Percentiles rank a stretch among this genome's conserved stretches.
These are phyloP conservation scores for Chalciporus sp. DNA, from an alignment of 1,284 basidiomycete species.

Conservation along the genomic window DNA sequence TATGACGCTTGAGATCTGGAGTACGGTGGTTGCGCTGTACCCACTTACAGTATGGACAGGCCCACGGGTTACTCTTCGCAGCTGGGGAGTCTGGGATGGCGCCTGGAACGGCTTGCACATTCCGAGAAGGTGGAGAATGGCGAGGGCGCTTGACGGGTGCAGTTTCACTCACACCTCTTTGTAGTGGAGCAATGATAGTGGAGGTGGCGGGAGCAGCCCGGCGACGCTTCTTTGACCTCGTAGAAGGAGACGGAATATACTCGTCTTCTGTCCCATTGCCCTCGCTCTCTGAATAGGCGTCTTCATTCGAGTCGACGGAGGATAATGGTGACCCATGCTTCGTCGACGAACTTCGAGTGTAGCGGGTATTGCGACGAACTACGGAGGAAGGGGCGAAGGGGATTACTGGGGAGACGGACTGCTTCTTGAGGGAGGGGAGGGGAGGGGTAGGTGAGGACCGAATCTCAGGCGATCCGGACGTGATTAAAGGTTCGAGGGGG, in stretches of 20 bases:
- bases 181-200: conserved; percentile 1
- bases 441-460: not conserved
- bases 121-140: conserved; percentile 41
- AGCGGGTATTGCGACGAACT: conserved; percentile 17
- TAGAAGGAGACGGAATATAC: conserved; percentile 32
- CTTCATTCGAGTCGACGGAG: conserved; percentile 17
- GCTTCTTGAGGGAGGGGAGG: not conserved
- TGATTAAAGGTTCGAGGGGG: conserved; percentile 4
- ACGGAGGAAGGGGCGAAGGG: not conserved
- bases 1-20: conserved; percentile 56
- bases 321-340: conserved; percentile 2
- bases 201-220: conserved; percentile 13
- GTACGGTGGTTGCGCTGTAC: conserved; percentile 43
- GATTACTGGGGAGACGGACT: not conserved
- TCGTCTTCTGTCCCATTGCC: conserved; percentile 33
- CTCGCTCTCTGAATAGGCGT: conserved; percentile 31
- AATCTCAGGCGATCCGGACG: not conserved
- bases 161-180: conserved; percentile 6
- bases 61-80: conserved; percentile 32
- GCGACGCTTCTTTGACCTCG: conserved; percentile 26
- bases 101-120: conserved; percentile 35
- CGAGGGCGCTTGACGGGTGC: conserved; percentile 34
- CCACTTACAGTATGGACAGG: conserved; percentile 37
- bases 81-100: conserved; percentile 15
- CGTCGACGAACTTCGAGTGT: conserved; percentile 6